A percentile compares a stretch with the other conserved stretches of the same genome.
Evolutionary conservation across 345 rosid genomes (phyloP).

Genomic region (Moricandia arvensis): DNA sequence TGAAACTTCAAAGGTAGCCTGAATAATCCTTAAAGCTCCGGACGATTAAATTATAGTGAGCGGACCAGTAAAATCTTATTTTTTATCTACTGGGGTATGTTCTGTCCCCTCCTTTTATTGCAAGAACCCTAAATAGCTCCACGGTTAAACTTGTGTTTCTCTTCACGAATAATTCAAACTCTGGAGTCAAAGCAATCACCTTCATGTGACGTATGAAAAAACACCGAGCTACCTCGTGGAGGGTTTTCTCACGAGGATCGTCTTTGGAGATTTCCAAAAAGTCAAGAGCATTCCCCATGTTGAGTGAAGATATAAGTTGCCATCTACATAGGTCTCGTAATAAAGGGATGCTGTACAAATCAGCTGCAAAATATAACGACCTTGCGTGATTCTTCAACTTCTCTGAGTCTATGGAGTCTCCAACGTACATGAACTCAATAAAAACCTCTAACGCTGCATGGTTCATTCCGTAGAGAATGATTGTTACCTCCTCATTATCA

Average conservation of each 20-base stretch:
- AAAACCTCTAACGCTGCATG: slow-evolving; percentile 15
- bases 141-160: slow-evolving; percentile 2
- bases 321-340: neutral
- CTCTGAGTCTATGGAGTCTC: neutral
- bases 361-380: slow-evolving; percentile 11
- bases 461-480: slow-evolving; percentile 9
- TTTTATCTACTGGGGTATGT: neutral
- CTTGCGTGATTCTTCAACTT: slow-evolving; percentile 8
- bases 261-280: slow-evolving; percentile 6
- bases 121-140: neutral
- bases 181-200: neutral
- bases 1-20: too few species aligned
- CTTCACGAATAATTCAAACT: neutral
- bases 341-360: neutral
- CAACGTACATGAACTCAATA: slow-evolving; percentile 11
- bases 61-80: too few species aligned
- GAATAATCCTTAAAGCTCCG: too few species aligned
- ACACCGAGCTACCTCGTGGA: neutral
- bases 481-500: neutral
- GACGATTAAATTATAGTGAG: too few species aligned
- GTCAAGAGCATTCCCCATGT: neutral
- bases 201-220: neutral
- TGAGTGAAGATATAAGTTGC: neutral
- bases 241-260: slow-evolving; percentile 1
- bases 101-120: neutral